Evolutionary conservation across 2,329 filamentous ascomycete species (phyloP).

Genomic region (Endoconidiophora polonica): DNA sequence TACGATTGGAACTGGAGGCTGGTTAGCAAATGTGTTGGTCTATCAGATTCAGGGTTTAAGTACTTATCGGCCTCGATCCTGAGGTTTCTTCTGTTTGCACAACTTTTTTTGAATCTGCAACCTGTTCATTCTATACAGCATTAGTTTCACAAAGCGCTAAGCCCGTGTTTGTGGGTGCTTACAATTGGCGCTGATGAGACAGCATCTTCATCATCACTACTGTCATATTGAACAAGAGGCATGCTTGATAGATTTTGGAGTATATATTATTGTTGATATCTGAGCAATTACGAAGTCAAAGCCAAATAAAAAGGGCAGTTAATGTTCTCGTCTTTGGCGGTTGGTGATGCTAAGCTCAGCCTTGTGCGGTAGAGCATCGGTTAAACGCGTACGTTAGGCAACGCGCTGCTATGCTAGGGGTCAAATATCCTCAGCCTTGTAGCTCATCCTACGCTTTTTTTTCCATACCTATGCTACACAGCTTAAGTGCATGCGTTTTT

Average conservation of each 20-base stretch:
- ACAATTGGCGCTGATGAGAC: constrained; percentile 7
- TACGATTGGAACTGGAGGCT: neutral
- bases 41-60: too few species aligned
- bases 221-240: constrained; percentile 33
- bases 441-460: neutral
- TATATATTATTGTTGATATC: neutral
- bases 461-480: neutral
- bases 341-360: neutral
- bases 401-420: neutral
- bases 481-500: neutral
- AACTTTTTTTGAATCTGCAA: neutral
- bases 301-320: neutral
- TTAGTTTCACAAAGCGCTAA: neutral
- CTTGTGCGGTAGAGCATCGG: constrained; percentile 1
- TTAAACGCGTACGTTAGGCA: neutral
- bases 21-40: neutral
- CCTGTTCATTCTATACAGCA: neutral
- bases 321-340: neutral
- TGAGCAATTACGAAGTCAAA: neutral
- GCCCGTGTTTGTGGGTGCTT: neutral
- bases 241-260: constrained; percentile 19
- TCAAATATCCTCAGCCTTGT: constrained; percentile 8
- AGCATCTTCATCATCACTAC: constrained; percentile 30
- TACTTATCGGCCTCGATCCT: too few species aligned
- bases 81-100: neutral